Evolutionary conservation across 2,329 filamentous ascomycete genomes (phyloP).

Genomic region (Penicillium sp.): DNA sequence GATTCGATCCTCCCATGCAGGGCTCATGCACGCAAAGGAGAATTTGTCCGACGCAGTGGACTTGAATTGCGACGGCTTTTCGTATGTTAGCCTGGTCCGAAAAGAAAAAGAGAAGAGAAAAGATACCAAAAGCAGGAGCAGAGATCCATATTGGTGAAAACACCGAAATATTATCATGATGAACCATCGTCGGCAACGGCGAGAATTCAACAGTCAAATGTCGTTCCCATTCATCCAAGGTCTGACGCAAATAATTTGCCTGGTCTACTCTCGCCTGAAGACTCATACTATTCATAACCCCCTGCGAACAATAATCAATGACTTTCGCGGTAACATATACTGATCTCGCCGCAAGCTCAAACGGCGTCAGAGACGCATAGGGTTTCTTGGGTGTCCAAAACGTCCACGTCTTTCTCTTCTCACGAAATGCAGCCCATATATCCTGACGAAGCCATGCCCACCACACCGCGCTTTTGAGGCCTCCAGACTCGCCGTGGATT

Average conservation of each 20-base stretch:
- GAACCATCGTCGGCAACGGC: conserved; percentile 18
- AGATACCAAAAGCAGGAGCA: conserved; percentile 22
- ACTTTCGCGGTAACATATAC: conserved; percentile 23
- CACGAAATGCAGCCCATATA: conserved; percentile 27
- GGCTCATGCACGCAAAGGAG: conserved; percentile 22
- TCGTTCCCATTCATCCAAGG: conserved; percentile 24
- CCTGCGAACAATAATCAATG: conserved; percentile 20
- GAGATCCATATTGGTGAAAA: conserved; percentile 24
- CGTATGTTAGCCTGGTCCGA: not conserved
- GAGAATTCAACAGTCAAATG: conserved; percentile 25
- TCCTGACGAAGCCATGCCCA: conserved; percentile 32
- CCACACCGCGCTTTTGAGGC: conserved; percentile 26
- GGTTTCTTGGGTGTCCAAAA: conserved; percentile 22
- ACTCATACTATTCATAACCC: conserved; percentile 11
- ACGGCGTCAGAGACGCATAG: conserved; percentile 14
- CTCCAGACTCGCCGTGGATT: conserved; percentile 25
- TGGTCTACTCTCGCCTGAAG: conserved; percentile 15
- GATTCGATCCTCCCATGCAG: conserved; percentile 18
- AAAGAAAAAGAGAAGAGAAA: not conserved
- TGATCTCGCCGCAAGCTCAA: conserved; percentile 18
- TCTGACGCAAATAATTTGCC: conserved; percentile 17
- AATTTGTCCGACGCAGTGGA: conserved; percentile 20
- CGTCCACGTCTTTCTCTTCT: conserved; percentile 24
- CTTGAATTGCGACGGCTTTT: conserved; percentile 21
- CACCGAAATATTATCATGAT: not conserved